Evolutionary conservation across 2,329 filamentous ascomycete species (phyloP).

Genomic region (Sclerotinia sclerotiorum): DNA sequence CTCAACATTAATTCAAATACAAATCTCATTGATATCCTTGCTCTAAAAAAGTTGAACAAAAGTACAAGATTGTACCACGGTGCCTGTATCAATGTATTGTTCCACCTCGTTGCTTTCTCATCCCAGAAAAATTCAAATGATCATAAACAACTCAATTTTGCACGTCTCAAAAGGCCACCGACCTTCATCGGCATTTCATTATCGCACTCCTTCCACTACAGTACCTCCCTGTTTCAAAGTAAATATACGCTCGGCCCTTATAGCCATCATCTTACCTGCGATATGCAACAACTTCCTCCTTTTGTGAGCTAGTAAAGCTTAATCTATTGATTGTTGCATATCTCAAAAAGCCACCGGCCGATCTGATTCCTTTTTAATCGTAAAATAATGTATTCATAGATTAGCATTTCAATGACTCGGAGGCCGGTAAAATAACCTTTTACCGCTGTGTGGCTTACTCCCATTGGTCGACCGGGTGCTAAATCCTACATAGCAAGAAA

Average conservation of each 20-base stretch:
- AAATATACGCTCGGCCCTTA: not conserved
- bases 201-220: not conserved
- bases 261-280: not conserved
- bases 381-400: not conserved
- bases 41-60: not conserved
- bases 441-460: not conserved
- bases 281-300: not conserved
- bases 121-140: not conserved
- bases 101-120: not conserved
- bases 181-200: not conserved
- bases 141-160: not conserved
- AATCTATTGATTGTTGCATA: not conserved
- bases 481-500: not conserved
- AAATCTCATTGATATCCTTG: not conserved
- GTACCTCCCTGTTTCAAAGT: not conserved
- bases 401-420: not conserved
- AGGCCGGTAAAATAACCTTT: not conserved
- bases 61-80: not conserved
- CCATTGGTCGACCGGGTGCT: not conserved
- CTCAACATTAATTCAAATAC: not conserved
- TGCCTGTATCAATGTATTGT: not conserved
- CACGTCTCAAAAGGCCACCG: conserved; percentile 7
- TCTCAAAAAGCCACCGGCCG: not conserved
- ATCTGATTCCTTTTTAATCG: not conserved
- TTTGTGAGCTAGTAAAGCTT: not conserved